Evolutionary conservation across 345 rosid genomes (phyloP).

Genomic region (Populus pruinosa): DNA sequence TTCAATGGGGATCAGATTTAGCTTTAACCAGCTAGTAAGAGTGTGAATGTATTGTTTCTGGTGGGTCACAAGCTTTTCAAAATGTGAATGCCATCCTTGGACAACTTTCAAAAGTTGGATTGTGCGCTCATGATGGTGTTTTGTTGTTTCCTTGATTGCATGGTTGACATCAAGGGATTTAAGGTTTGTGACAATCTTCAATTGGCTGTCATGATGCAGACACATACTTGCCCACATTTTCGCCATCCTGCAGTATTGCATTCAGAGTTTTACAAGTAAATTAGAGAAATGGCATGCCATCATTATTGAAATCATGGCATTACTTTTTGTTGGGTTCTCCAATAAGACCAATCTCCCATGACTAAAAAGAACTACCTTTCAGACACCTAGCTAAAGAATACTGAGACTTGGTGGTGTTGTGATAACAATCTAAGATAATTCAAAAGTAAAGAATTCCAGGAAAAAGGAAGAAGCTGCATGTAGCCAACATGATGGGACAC

Average conservation of each 20-base stretch:
- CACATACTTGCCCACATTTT: constrained; percentile 81
- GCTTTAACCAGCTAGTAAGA: constrained; percentile 30
- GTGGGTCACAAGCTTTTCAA: constrained; percentile 60
- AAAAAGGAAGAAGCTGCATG: neutral
- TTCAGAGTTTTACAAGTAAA: neutral
- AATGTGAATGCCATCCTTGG: constrained; percentile 69
- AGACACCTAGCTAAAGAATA: neutral
- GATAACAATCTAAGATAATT: neutral
- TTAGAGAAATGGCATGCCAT: neutral
- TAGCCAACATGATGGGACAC: neutral
- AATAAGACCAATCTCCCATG: neutral
- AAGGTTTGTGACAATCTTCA: constrained; percentile 55
- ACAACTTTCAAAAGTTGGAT: constrained; percentile 55
- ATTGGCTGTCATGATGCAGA: constrained; percentile 67
- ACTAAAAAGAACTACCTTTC: neutral
- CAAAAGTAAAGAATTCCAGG: neutral
- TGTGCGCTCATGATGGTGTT: constrained; percentile 71
- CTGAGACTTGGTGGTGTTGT: neutral
- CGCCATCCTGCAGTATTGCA: constrained; percentile 57
- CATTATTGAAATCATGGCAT: neutral
- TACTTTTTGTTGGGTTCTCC: neutral
- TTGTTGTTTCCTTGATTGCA: constrained; percentile 68
- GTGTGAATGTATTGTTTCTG: constrained; percentile 76
- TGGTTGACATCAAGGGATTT: constrained; percentile 56
- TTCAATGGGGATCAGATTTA: constrained; percentile 34